Percentiles rank a stretch among this genome's conserved stretches.
phyloP scores from a whole-genome alignment of 2,329 filamentous ascomycete genomes.

The Penicillium aurantiogriseum region DNA sequence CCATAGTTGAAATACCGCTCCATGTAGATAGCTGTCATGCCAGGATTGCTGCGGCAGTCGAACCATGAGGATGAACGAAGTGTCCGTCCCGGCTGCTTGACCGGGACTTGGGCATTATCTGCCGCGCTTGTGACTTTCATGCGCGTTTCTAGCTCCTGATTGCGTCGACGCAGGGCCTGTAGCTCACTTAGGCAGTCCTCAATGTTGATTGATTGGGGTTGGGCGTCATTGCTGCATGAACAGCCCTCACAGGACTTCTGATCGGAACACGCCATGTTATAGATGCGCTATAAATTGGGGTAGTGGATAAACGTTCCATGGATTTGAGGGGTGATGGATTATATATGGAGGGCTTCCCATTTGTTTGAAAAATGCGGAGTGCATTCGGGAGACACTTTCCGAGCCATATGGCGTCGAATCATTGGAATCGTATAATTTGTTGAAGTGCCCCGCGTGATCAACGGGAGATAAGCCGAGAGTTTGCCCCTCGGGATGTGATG shows the following conservation, averaged over 20 bases:
- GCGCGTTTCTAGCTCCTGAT: conserved; percentile 34
- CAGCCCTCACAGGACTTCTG: conserved; percentile 36
- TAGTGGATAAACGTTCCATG: conserved; percentile 7
- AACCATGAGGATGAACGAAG: conserved; percentile 49
- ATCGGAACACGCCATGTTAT: conserved; percentile 13
- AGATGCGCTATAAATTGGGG: neutral
- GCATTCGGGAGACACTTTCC: neutral
- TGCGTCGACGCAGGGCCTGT: conserved; percentile 38
- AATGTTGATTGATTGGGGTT: conserved; percentile 32
- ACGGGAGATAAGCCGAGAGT: conserved; percentile 8
- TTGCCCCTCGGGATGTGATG: conserved; percentile 7
- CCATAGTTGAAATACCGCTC: conserved; percentile 54
- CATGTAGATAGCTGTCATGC: conserved; percentile 50
- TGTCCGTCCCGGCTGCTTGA: conserved; percentile 29
- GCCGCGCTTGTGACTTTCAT: conserved; percentile 7
- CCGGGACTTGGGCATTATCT: conserved; percentile 32
- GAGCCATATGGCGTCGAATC: conserved; percentile 4
- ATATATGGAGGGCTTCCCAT: conserved; percentile 10
- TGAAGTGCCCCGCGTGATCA: neutral
- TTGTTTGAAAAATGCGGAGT: conserved; percentile 7
- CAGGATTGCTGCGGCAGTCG: conserved; percentile 43
- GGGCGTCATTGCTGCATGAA: conserved; percentile 28
- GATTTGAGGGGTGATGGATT: conserved; percentile 2
- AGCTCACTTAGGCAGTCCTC: conserved; percentile 45
- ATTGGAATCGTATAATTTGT: neutral